These are phyloP conservation scores for Mucor piriformis DNA, from an alignment of 371 early-diverging fungal species.

Conservation along the genomic window DNA sequence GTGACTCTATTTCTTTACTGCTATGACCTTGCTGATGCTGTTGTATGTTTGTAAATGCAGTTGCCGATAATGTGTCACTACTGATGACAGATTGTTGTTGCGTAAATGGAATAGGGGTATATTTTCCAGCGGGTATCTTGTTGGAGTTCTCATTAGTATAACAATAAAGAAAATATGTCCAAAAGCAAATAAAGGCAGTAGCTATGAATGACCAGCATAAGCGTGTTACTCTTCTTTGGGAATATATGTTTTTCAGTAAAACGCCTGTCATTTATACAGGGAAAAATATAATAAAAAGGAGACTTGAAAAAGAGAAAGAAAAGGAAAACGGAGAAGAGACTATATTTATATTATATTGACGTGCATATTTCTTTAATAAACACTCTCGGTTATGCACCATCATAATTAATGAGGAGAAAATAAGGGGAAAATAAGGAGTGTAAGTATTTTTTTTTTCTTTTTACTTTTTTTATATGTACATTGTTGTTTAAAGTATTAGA, in stretches of 20 bases:
- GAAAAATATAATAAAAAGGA: neutral
- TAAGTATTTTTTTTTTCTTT: neutral
- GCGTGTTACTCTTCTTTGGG: constrained; percentile 8
- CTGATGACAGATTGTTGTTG: neutral
- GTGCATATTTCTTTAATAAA: neutral
- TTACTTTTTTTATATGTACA: neutral
- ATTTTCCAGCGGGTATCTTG: neutral
- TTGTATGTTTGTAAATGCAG: neutral
- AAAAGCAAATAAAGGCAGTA: neutral
- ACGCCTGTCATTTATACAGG: neutral
- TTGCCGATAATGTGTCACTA: neutral
- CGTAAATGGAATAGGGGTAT: neutral
- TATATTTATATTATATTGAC: neutral
- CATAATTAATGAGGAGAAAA: neutral
- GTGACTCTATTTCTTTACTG: neutral
- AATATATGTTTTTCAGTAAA: neutral
- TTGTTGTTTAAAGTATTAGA: neutral
- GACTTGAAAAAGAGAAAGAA: neutral
- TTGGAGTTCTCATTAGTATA: neutral
- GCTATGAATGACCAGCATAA: constrained; percentile 1
- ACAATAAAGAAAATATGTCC: constrained; percentile 16
- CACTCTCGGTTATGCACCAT: neutral
- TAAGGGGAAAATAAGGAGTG: neutral
- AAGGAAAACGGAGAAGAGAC: neutral
- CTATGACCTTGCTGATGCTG: neutral